A percentile compares a stretch with the other conserved stretches of the same genome.
phyloP scores from a whole-genome alignment of 176 grass and related monocot genomes.

The Triticum turgidum region DNA sequence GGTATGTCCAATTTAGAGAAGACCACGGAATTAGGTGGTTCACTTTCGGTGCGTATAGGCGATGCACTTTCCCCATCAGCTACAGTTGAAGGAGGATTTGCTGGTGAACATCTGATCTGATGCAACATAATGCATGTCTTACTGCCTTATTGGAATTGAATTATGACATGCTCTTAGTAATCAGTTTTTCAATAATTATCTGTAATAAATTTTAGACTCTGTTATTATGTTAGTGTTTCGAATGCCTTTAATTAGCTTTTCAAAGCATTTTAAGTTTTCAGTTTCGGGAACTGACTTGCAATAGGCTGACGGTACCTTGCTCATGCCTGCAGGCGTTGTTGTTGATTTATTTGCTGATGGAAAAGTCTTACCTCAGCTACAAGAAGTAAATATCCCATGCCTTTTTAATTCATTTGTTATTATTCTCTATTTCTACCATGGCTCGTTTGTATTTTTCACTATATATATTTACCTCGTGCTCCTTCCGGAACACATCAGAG shows the following conservation, averaged over 20 bases:
- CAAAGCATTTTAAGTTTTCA: neutral
- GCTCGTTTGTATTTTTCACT: neutral
- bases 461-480: neutral
- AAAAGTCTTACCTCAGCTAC: slow-evolving; percentile 71
- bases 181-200: neutral
- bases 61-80: slow-evolving; percentile 88
- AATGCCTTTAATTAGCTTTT: neutral
- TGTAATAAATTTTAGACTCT: neutral
- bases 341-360: slow-evolving; percentile 93
- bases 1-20: slow-evolving; percentile 82
- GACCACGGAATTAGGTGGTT: slow-evolving; percentile 69
- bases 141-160: neutral
- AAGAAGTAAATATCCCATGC: slow-evolving; percentile 51
- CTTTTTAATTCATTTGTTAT: slow-evolving; percentile 16
- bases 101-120: slow-evolving; percentile 55
- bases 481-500: neutral
- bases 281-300: neutral
- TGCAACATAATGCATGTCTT: slow-evolving; percentile 26
- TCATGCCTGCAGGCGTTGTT: slow-evolving; percentile 61
- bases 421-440: neutral
- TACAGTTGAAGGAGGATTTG: slow-evolving; percentile 76
- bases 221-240: neutral
- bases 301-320: neutral
- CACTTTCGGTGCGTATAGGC: slow-evolving; percentile 68
- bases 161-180: neutral